Percentiles rank a stretch among this genome's conserved stretches.
Evolutionary conservation across 1,284 basidiomycete genomes (phyloP).

Genomic region (Trametes versicolor): DNA sequence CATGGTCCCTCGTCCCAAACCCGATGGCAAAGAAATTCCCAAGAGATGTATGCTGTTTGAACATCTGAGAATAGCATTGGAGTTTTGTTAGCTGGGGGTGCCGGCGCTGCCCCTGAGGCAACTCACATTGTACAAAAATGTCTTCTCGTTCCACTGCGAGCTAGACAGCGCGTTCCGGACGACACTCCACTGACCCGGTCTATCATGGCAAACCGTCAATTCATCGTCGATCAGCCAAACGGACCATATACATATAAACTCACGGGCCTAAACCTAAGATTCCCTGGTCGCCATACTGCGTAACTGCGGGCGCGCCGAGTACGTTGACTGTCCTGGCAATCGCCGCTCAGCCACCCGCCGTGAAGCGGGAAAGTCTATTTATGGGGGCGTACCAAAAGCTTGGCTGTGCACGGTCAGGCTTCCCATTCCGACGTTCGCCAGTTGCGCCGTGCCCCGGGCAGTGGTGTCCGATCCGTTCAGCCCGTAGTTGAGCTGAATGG

Average conservation of each 20-base stretch:
- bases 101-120: too few relatives aligned
- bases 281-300: conserved; percentile 15
- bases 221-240: background rate
- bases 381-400: background rate
- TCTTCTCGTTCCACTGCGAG: conserved; percentile 3
- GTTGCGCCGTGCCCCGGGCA: conserved; percentile 16
- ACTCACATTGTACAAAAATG: conserved; percentile 12
- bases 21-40: conserved; percentile 4
- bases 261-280: conserved; percentile 18
- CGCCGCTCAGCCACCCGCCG: background rate
- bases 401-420: background rate
- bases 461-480: conserved; percentile 15
- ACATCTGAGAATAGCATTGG: background rate
- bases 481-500: conserved; percentile 16
- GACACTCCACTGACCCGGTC: conserved; percentile 14
- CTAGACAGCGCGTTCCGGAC: conserved; percentile 1
- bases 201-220: background rate
- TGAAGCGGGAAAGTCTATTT: too few relatives aligned
- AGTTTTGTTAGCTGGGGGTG: background rate
- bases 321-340: conserved; percentile 12
- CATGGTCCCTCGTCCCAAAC: conserved; percentile 7
- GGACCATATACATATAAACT: background rate
- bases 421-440: conserved; percentile 6
- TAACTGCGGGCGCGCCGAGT: conserved; percentile 15
- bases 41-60: background rate